Evolutionary conservation across 345 rosid species (phyloP).

Genomic region (Corchorus capsularis): DNA sequence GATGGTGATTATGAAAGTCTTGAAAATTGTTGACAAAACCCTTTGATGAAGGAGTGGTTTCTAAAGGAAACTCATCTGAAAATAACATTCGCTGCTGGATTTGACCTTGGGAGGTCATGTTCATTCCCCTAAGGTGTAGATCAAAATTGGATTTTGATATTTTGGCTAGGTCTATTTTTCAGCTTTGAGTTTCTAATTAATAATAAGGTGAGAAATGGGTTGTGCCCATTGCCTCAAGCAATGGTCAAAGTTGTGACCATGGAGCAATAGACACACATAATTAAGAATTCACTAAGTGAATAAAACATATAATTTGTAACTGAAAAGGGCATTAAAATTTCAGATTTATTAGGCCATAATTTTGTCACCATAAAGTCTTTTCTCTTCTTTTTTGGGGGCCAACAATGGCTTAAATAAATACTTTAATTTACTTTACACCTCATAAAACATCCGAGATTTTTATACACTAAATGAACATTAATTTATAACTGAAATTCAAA

Average conservation of each 20-base stretch:
- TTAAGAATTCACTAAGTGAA: too few species aligned
- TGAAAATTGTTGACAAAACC: too few species aligned
- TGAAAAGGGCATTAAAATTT: too few species aligned
- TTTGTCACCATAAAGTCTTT: too few species aligned
- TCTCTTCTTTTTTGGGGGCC: too few species aligned
- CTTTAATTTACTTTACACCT: too few species aligned
- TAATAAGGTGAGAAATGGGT: slow-evolving; percentile 21
- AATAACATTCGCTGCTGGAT: slow-evolving; percentile 29
- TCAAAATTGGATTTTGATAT: slow-evolving; percentile 15
- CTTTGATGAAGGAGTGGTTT: slow-evolving; percentile 15
- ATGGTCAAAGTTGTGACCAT: too few species aligned
- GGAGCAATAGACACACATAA: too few species aligned
- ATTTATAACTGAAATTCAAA: slow-evolving; percentile 19
- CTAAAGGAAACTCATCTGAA: slow-evolving; percentile 40
- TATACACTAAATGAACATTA: slow-evolving; percentile 10
- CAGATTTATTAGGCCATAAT: too few species aligned
- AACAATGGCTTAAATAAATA: too few species aligned
- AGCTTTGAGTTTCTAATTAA: slow-evolving; percentile 20
- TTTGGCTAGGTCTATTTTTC: slow-evolving; percentile 9
- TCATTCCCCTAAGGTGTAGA: slow-evolving; percentile 19
- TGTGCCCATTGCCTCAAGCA: too few species aligned
- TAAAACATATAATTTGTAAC: too few species aligned
- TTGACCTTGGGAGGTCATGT: slow-evolving; percentile 18
- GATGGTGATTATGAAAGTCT: slow-evolving; percentile 59
- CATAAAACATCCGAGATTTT: background rate